phyloP scores from a whole-genome alignment of 2,329 filamentous ascomycete genomes.

The Cyphellophora europaea region DNA sequence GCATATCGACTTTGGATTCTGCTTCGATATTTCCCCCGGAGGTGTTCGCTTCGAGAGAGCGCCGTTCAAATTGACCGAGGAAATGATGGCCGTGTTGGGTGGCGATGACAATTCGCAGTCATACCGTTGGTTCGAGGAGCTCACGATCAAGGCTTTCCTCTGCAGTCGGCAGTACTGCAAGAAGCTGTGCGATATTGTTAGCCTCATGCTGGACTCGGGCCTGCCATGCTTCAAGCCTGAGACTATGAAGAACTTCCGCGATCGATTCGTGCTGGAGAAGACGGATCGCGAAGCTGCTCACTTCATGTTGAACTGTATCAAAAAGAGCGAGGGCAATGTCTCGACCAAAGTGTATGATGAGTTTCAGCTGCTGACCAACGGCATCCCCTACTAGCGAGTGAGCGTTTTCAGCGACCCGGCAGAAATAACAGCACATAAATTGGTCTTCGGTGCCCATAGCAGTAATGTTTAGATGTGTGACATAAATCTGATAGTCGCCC shows the following conservation, averaged over 20 bases:
- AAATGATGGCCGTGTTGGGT: slow-evolving; percentile 99
- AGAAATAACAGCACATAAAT: no score
- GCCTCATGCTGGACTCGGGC: slow-evolving; percentile 91
- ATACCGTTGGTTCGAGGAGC: slow-evolving; percentile 92
- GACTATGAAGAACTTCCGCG: slow-evolving; percentile 83
- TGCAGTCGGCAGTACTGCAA: slow-evolving; percentile 77
- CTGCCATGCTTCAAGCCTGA: slow-evolving; percentile 97
- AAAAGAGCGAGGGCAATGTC: slow-evolving; percentile 82
- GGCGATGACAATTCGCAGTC: slow-evolving; percentile 58
- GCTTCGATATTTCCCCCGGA: slow-evolving; percentile 95
- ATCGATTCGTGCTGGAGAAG: slow-evolving; percentile 87
- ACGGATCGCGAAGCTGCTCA: slow-evolving; percentile 88
- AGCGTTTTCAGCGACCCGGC: no score
- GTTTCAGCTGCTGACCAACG: slow-evolving; percentile 94
- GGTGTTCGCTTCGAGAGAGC: slow-evolving; percentile 96
- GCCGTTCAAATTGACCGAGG: slow-evolving; percentile 92
- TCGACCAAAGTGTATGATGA: slow-evolving; percentile 95
- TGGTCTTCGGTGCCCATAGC: no score
- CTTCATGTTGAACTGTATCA: slow-evolving; percentile 81
- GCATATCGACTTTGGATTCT: slow-evolving; percentile 98
- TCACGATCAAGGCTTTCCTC: slow-evolving; percentile 91
- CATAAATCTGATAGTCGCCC: no score
- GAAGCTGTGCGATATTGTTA: slow-evolving; percentile 81
- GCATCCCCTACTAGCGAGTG: slow-evolving; percentile 81
- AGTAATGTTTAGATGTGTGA: no score